Evolutionary conservation across 192 early-diverging fungal genomes (phyloP).

Genomic region (Backusella parvicylindrica): DNA sequence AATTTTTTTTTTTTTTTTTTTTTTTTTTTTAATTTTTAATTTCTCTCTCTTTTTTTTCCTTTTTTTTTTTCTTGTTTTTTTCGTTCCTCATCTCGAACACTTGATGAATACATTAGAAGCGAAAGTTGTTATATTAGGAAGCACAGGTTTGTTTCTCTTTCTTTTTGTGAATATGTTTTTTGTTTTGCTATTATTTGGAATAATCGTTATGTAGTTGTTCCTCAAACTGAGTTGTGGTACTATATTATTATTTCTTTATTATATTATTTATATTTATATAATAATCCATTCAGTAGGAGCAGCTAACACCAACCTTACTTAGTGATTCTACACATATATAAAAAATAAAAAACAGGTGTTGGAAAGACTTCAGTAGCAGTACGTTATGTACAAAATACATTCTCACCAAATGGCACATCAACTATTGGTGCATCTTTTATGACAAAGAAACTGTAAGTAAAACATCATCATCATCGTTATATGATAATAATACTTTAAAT

Average conservation of each 20-base stretch:
- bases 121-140: slow-evolving; percentile 72
- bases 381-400: slow-evolving; percentile 67
- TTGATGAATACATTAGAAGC: slow-evolving; percentile 52
- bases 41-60: neutral
- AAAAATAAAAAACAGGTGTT: slow-evolving; percentile 53
- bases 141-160: slow-evolving; percentile 51
- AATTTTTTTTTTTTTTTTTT: neutral
- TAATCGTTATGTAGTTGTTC: neutral
- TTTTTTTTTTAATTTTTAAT: neutral
- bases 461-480: neutral
- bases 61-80: neutral
- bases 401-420: slow-evolving; percentile 64
- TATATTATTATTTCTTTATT: neutral
- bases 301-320: slow-evolving; percentile 15
- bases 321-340: slow-evolving; percentile 14
- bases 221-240: slow-evolving; percentile 1
- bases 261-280: neutral
- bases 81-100: neutral
- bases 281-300: slow-evolving; percentile 1
- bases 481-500: neutral
- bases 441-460: slow-evolving; percentile 61
- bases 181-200: neutral
- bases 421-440: slow-evolving; percentile 74
- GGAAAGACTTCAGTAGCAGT: slow-evolving; percentile 74
- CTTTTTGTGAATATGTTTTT: neutral